Percentiles rank a stretch among this genome's conserved stretches.
Evolutionary conservation across 345 rosid species (phyloP).

Genomic region (Euphorbia pulcherrima): DNA sequence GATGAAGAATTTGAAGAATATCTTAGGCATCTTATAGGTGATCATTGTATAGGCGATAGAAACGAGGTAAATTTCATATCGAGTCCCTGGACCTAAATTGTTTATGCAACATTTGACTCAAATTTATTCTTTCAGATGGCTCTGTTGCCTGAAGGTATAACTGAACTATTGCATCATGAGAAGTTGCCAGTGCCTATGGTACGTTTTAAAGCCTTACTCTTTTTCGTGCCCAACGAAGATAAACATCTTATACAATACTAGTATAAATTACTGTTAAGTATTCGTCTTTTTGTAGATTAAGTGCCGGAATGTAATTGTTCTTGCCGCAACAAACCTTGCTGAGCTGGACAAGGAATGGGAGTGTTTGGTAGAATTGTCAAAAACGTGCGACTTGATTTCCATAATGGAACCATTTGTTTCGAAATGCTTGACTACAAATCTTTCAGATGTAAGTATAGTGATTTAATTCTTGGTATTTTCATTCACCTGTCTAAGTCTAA

Average conservation of each 20-base stretch:
- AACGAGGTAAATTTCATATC: constrained; percentile 82
- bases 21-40: constrained; percentile 68
- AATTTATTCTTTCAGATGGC: constrained; percentile 70
- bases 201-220: constrained; percentile 24
- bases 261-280: constrained; percentile 1
- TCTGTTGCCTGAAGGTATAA: constrained; percentile 88
- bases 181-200: constrained; percentile 85
- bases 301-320: constrained; percentile 70
- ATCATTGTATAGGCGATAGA: constrained; percentile 77
- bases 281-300: constrained; percentile 54
- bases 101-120: constrained; percentile 1
- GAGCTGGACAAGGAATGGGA: constrained; percentile 84
- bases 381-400: constrained; percentile 43
- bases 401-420: constrained; percentile 50
- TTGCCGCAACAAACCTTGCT: constrained; percentile 62
- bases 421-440: constrained; percentile 45
- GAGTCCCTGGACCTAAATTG: no score
- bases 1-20: constrained; percentile 98
- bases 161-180: constrained; percentile 86
- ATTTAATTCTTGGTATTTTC: background rate
- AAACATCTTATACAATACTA: background rate
- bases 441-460: constrained; percentile 55
- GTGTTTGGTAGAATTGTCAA: constrained; percentile 61
- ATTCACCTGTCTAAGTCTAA: background rate
- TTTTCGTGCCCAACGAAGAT: background rate